phyloP scores from a whole-genome alignment of 164 flowering plant species.

The Vitis cinerea region DNA sequence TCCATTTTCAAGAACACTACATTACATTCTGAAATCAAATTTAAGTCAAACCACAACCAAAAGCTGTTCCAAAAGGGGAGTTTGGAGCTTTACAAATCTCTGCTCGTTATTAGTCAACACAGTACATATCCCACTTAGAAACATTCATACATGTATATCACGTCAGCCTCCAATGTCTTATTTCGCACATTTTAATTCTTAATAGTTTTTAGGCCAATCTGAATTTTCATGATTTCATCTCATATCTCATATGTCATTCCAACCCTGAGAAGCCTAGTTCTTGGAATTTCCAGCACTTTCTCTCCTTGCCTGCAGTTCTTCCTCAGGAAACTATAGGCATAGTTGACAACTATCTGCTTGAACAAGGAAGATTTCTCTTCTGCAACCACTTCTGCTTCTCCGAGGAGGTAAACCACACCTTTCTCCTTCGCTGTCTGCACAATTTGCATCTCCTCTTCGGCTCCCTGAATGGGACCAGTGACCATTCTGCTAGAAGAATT shows the following conservation, averaged over 20 bases:
- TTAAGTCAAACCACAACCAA: no score
- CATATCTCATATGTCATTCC: slow-evolving; percentile 78
- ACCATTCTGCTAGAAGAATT: slow-evolving; percentile 26
- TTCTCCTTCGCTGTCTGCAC: slow-evolving; percentile 49
- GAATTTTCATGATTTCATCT: neutral
- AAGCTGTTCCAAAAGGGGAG: no score
- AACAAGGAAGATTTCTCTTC: slow-evolving; percentile 37
- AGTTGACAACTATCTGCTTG: slow-evolving; percentile 58
- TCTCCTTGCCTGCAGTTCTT: slow-evolving; percentile 65
- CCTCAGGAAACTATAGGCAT: slow-evolving; percentile 55
- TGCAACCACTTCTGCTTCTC: slow-evolving; percentile 77
- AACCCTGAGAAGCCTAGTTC: slow-evolving; percentile 55
- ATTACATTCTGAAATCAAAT: no score
- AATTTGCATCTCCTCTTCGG: slow-evolving; percentile 49
- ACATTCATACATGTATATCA: no score
- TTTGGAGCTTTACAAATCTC: no score
- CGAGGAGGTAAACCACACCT: slow-evolving; percentile 74
- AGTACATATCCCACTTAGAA: no score
- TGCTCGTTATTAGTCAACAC: no score
- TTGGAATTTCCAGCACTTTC: slow-evolving; percentile 53
- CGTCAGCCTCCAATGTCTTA: no score
- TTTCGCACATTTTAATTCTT: no score
- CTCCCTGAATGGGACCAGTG: slow-evolving; percentile 26
- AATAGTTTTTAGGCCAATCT: no score
- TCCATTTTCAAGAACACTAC: no score